Evolutionary conservation across 2,329 filamentous ascomycete genomes (phyloP), one percentile per base, ranked within the genome.

Genomic region (Aplosporella prunicola): DNA sequence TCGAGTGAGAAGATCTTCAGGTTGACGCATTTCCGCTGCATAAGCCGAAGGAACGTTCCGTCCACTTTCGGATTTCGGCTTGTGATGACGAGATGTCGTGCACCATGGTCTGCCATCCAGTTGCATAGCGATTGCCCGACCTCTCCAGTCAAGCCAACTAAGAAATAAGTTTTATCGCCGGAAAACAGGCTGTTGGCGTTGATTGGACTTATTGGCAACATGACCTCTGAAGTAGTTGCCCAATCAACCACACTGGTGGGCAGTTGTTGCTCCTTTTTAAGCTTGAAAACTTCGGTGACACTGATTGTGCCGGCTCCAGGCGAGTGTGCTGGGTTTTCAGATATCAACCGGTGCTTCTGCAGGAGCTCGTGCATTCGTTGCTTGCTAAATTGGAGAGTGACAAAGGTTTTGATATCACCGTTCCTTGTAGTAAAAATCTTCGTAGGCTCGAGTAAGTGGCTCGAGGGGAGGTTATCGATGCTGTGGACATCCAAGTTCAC

Each of bases 61-160:
- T 61, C 48, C 2, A 66, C 40, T 3, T 55, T 46, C 3, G 62
- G 59, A 9, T 51, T 55, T 1, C 67, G 58, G 31, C 61, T 66
- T 0, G 61, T 56, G 2, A 71, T 17, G 4, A 46, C 45, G 15
- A 56, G 26, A 16, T 48, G n/a, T 11, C 39, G 35, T 4, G 51
- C 53, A 1, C 50, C 50, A 14, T 46, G 37, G 3, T n/a, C 10
- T 2, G 51, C 33, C 51, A 55, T 52, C 46, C 47, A 55, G 9
- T 41, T 5, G 13, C 35, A 38, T 1, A 54, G 28, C 1, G 47
- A 48, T 0, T 38, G 31, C 1, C 51, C 53, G 14, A 55, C 11
- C 2, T 40, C 44, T 3, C 51, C 50, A 0, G 46, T 40, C 7
- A 52, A 23, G 3, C 53, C 53, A 2, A 51, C 30, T 5, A 55